Conservation (phyloP, 1,284 basidiomycete species). For the Sanghuangporus baumii region DNA sequence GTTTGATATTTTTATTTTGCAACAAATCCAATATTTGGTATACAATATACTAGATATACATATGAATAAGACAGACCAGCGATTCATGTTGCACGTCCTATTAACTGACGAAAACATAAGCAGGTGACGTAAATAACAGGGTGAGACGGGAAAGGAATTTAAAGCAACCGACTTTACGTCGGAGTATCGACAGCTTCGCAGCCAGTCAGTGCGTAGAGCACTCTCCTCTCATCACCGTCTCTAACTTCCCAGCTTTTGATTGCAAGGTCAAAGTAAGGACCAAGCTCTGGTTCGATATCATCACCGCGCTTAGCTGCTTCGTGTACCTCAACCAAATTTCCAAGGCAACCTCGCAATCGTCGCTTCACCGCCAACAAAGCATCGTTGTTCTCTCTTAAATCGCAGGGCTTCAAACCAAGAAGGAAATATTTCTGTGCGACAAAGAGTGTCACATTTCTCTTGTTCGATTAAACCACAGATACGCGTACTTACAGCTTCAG, state of each 20-base stretch:
- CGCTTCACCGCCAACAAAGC: neutral
- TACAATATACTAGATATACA: neutral
- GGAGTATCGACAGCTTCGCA: constrained; percentile 8
- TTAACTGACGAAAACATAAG: neutral
- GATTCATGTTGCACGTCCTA: neutral
- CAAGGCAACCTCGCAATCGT: constrained; percentile 6
- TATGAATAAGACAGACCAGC: too few species aligned
- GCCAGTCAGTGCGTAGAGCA: constrained; percentile 11
- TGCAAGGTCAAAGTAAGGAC: constrained; percentile 15
- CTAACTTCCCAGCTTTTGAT: constrained; percentile 12
- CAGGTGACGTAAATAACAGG: neutral
- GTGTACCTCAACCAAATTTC: constrained; percentile 17
- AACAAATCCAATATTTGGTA: too few species aligned
- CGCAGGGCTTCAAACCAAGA: constrained; percentile 7
- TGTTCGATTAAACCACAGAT: neutral
- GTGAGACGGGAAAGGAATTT: neutral
- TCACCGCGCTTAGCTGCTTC: constrained; percentile 8
- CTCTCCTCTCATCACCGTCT: neutral
- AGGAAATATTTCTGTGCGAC: constrained; percentile 13
- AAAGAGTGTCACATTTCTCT: neutral
- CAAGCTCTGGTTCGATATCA: constrained; percentile 9
- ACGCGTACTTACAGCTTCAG: constrained; percentile 25
- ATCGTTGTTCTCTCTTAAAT: constrained; percentile 9
- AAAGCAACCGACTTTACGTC: neutral
- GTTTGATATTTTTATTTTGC: neutral